Evolutionary conservation across 208 protist species (phyloP).

Genomic region (Acanthamoeba triangularis): DNA sequence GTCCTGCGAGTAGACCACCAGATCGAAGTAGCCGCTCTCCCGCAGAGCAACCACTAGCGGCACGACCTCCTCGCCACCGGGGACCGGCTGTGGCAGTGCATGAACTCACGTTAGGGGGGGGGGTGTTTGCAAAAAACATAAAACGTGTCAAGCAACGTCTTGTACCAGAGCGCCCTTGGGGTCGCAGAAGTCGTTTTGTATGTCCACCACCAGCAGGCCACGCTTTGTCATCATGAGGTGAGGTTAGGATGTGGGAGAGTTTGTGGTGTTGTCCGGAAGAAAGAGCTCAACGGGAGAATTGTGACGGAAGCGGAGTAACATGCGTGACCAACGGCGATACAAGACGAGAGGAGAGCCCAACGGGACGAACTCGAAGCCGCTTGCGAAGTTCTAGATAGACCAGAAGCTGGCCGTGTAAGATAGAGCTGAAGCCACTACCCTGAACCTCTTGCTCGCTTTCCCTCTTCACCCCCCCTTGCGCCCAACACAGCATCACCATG

Average conservation of each 20-base stretch:
- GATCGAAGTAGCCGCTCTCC: slow-evolving; percentile 81
- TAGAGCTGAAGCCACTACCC: too few relatives aligned
- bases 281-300: too few relatives aligned
- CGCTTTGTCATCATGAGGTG: slow-evolving; percentile 12
- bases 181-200: slow-evolving; percentile 91
- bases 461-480: background rate
- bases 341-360: too few relatives aligned
- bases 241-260: background rate
- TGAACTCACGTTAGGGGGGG: background rate
- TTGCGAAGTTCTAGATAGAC: too few relatives aligned
- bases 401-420: too few relatives aligned
- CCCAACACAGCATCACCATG: background rate
- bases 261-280: background rate
- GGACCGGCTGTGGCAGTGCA: background rate
- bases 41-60: slow-evolving; percentile 82
- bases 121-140: background rate
- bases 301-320: too few relatives aligned
- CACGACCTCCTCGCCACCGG: slow-evolving; percentile 75
- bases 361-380: too few relatives aligned
- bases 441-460: too few relatives aligned
- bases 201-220: slow-evolving; percentile 89
- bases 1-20: slow-evolving; percentile 89
- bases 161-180: slow-evolving; percentile 47
- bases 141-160: too few relatives aligned
- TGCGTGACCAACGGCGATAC: too few relatives aligned